Percentiles rank a stretch among this genome's conserved stretches.
These are phyloP conservation scores for Polygonum maritimum DNA, from an alignment of 148 eudicot species.

Conservation along the genomic window DNA sequence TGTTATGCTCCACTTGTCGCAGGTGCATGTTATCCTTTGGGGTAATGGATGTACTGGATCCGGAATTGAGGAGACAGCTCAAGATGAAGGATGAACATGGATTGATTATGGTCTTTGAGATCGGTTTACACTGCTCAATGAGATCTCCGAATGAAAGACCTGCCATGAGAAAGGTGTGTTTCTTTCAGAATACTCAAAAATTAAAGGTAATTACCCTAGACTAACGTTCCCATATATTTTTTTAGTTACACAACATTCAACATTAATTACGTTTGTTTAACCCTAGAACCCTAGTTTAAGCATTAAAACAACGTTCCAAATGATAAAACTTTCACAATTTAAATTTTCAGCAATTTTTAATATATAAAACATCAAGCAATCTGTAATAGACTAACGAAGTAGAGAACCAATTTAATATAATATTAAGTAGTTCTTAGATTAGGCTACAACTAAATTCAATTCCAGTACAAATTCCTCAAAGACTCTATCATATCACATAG, in stretches of 20 bases:
- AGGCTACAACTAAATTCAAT: neutral
- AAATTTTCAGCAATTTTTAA: too few species aligned
- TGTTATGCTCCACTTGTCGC: neutral
- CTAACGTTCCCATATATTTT: too few species aligned
- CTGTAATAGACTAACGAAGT: too few species aligned
- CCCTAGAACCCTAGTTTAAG: too few species aligned
- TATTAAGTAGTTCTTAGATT: neutral
- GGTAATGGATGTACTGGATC: slow-evolving; percentile 9
- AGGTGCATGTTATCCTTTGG: neutral
- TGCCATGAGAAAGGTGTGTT: slow-evolving; percentile 17
- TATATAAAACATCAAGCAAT: too few species aligned
- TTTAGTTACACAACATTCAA: too few species aligned
- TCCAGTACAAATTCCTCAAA: neutral
- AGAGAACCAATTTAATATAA: neutral
- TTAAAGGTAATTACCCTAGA: too few species aligned
- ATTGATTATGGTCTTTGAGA: slow-evolving; percentile 6
- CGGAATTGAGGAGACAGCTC: neutral
- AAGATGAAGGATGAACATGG: neutral
- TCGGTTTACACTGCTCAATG: slow-evolving; percentile 9
- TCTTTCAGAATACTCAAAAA: too few species aligned
- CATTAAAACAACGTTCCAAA: too few species aligned
- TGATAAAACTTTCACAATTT: too few species aligned
- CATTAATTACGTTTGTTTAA: too few species aligned
- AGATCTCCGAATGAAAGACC: slow-evolving; percentile 14
- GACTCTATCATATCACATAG: neutral